A percentile compares a stretch with the other conserved stretches of the same genome.
These are phyloP conservation scores for Bertia moriformis DNA, from an alignment of 2,329 filamentous ascomycete species.

Conservation along the genomic window DNA sequence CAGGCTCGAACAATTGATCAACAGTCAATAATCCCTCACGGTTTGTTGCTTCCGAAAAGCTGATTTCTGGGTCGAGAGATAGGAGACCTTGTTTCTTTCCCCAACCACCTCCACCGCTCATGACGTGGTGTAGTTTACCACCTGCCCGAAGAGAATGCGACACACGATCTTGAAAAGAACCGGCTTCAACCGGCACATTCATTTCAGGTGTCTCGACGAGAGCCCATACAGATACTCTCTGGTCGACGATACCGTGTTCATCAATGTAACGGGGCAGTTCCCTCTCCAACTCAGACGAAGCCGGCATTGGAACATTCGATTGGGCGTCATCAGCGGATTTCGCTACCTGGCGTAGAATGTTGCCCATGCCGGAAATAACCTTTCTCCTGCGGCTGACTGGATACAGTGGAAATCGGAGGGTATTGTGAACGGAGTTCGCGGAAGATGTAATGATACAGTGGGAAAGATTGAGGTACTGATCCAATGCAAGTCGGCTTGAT, in stretches of 20 bases:
- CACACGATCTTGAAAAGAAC: conserved; percentile 8
- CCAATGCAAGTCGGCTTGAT: conserved; percentile 6
- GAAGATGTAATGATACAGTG: neutral
- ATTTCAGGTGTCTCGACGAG: conserved; percentile 14
- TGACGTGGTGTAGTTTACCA: conserved; percentile 21
- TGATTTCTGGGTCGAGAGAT: conserved; percentile 21
- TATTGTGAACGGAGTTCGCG: conserved; percentile 6
- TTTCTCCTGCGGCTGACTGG: conserved; percentile 18
- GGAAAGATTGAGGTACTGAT: neutral
- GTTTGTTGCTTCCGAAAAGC: conserved; percentile 9
- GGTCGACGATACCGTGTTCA: conserved; percentile 17
- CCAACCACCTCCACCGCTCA: conserved; percentile 26
- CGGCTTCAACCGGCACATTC: neutral
- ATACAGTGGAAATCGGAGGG: conserved; percentile 15
- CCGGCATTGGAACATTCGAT: conserved; percentile 16
- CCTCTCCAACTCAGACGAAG: conserved; percentile 22
- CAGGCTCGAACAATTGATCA: neutral
- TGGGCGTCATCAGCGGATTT: conserved; percentile 12
- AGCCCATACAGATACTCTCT: conserved; percentile 22
- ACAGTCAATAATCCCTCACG: conserved; percentile 7
- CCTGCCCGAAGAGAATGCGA: conserved; percentile 13
- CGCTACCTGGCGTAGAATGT: conserved; percentile 22
- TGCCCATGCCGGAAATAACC: conserved; percentile 23
- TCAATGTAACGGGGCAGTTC: conserved; percentile 21
- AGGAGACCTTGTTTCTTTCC: conserved; percentile 26